Base-by-base conservation (phyloP, 1,139 yeast species). In the Chernovozyma aurita region DNA sequence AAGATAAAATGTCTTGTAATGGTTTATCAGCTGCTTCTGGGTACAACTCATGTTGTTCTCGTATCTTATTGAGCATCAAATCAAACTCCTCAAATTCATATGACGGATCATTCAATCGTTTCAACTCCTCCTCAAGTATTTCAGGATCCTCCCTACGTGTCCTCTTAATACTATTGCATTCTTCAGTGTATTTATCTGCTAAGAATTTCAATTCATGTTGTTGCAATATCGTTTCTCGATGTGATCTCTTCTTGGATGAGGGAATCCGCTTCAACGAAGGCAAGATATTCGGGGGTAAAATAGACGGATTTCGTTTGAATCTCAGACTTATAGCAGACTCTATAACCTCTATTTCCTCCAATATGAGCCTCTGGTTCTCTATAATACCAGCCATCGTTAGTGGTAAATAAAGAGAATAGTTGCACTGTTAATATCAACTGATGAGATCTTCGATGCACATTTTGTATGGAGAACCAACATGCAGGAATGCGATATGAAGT, bases 191-290 rank as follows among this genome's bases (percentile, higher is more conserved):
- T 41, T 75, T 70, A 6, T 70, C 64, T 3, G 75, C 49, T 33
- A 90, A 74, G 33, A 56, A 48, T 14, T 66, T 62, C 3, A 86
- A 65, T 53, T 90, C 97, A 54, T 82, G 85, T 47, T 81, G 80
- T 46, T 85, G 94, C 13, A 78, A 46, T 11, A 77, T 48, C 1
- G 72, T 65, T 43, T 73, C 78, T 41, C 70, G 61, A 30, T 52
- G 48, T 38, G 71, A 59, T 42, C 78, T 50, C 40, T 62, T 68
- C 43, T 45, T 52, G 9, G 32, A 15, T n/a, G 28, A 6, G 7
- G 39, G 46, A 44, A 12, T 40, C 40, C 20, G 40, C 35, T 30
- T 43, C 28, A 30, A 15, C 3, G 42, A 4, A 34, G 20, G 24
- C 24, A 20, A 41, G 17, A n/a, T 36, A 18, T 21, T 39, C 2